A percentile compares a stretch with the other conserved stretches of the same genome.
These are phyloP conservation scores for Cymbopogon flexuosus DNA, from an alignment of 202 grass and related monocot genomes.

Conservation along the genomic window DNA sequence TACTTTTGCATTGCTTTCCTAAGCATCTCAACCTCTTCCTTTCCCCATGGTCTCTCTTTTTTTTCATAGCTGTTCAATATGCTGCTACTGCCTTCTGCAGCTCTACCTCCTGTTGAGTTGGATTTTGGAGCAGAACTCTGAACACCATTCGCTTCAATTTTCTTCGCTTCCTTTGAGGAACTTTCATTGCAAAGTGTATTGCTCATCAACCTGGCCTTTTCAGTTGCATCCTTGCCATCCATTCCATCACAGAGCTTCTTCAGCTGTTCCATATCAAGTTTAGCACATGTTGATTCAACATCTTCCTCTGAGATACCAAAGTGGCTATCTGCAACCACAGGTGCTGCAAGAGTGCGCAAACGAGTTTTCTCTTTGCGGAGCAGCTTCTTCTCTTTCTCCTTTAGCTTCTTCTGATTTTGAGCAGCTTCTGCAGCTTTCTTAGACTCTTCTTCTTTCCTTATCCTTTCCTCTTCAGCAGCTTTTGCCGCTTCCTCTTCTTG, in stretches of 20 bases:
- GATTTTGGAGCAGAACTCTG: neutral
- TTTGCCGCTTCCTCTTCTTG: slow-evolving; percentile 82
- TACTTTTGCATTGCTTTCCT: slow-evolving; percentile 90
- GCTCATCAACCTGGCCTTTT: slow-evolving; percentile 56
- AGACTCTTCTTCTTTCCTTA: slow-evolving; percentile 68
- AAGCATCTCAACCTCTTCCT: slow-evolving; percentile 87
- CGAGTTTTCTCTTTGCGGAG: slow-evolving; percentile 86
- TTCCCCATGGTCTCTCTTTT: slow-evolving; percentile 38
- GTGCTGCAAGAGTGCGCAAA: slow-evolving; percentile 47
- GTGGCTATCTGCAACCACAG: slow-evolving; percentile 36
- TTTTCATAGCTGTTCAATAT: slow-evolving; percentile 56
- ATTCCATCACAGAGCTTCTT: slow-evolving; percentile 61
- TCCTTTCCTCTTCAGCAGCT: slow-evolving; percentile 68
- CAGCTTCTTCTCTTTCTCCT: slow-evolving; percentile 94
- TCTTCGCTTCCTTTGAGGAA: slow-evolving; percentile 28
- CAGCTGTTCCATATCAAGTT: slow-evolving; percentile 61
- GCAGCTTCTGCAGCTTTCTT: slow-evolving; percentile 70
- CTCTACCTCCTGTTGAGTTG: slow-evolving; percentile 18
- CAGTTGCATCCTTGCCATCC: slow-evolving; percentile 54
- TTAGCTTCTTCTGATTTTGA: slow-evolving; percentile 72
- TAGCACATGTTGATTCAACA: slow-evolving; percentile 63
- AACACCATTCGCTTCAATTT: neutral
- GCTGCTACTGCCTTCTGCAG: slow-evolving; percentile 1
- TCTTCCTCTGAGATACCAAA: slow-evolving; percentile 57
- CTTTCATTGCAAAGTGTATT: slow-evolving; percentile 43